phyloP scores from a whole-genome alignment of 2,329 filamentous ascomycete genomes.

The Ceratocystis diversiconidia region DNA sequence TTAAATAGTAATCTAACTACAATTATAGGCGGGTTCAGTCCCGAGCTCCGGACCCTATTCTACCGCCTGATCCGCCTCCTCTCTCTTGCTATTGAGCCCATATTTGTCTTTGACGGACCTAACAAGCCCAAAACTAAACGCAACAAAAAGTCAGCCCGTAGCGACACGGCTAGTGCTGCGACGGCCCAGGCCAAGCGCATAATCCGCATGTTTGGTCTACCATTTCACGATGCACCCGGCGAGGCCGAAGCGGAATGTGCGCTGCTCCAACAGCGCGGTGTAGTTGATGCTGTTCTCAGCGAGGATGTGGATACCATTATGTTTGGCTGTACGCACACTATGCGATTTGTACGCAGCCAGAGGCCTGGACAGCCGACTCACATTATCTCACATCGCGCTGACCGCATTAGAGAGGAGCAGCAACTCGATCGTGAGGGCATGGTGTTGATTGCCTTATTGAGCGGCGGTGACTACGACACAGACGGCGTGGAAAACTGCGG shows the following conservation, averaged over 20 bases:
- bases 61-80: conserved; percentile 73
- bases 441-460: conserved; percentile 88
- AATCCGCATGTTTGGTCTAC: conserved; percentile 72
- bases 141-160: conserved; percentile 55
- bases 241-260: conserved; percentile 96
- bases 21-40: conserved; percentile 60
- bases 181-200: conserved; percentile 69
- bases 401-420: conserved; percentile 31
- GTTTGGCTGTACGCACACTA: conserved; percentile 72
- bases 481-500: conserved; percentile 81
- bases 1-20: not conserved
- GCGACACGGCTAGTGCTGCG: conserved; percentile 48
- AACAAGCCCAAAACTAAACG: conserved; percentile 79
- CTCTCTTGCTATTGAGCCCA: conserved; percentile 61
- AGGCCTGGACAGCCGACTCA: conserved; percentile 49
- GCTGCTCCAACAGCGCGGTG: conserved; percentile 60
- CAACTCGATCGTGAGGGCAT: conserved; percentile 74
- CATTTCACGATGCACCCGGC: conserved; percentile 72
- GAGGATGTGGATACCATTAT: conserved; percentile 96
- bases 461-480: conserved; percentile 84
- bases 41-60: conserved; percentile 80
- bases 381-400: conserved; percentile 53
- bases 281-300: conserved; percentile 87
- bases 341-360: conserved; percentile 42
- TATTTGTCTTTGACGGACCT: conserved; percentile 83